phyloP scores from a whole-genome alignment of 208 protist genomes.

The Acanthamoeba lenticulata region DNA sequence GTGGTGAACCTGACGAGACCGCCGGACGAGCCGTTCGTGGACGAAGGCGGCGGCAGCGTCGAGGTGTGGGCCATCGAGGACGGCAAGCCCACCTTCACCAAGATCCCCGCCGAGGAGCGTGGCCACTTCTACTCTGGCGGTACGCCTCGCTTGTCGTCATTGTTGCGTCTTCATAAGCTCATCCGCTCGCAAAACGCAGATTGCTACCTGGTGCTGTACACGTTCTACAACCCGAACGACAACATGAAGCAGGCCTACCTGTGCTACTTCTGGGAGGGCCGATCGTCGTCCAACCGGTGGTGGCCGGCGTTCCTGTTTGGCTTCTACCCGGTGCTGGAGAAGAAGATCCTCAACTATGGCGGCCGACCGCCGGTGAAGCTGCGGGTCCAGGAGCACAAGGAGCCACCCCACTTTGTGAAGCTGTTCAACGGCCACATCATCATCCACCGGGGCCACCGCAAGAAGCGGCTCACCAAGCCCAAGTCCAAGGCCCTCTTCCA shows the following conservation, averaged over 20 bases:
- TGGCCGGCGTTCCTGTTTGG: constrained; percentile 31
- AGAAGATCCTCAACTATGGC: constrained; percentile 24
- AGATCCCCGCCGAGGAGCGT: background rate
- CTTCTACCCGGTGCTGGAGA: constrained; percentile 33
- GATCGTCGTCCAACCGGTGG: background rate
- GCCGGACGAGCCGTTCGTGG: background rate
- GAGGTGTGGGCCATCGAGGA: constrained; percentile 27
- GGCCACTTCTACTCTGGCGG: constrained; percentile 15
- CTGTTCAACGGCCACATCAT: constrained; percentile 57
- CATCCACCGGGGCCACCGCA: background rate
- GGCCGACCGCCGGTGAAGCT: constrained; percentile 48
- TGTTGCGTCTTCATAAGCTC: background rate
- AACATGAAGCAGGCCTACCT: background rate
- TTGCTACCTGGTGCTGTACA: constrained; percentile 68
- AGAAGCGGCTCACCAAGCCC: constrained; percentile 4
- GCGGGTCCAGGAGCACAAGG: constrained; percentile 61
- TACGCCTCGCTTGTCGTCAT: background rate
- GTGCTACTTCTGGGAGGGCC: constrained; percentile 72
- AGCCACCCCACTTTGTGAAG: constrained; percentile 54
- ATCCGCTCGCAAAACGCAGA: background rate
- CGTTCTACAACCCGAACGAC: constrained; percentile 11
- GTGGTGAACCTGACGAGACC: background rate
- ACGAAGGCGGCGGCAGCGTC: background rate
- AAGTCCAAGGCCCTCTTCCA: constrained; percentile 65
- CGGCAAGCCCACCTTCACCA: constrained; percentile 31